Percentiles rank a stretch among this genome's conserved stretches.
Conservation (phyloP, 306 rosid genomes). For the Myrica gale region DNA sequence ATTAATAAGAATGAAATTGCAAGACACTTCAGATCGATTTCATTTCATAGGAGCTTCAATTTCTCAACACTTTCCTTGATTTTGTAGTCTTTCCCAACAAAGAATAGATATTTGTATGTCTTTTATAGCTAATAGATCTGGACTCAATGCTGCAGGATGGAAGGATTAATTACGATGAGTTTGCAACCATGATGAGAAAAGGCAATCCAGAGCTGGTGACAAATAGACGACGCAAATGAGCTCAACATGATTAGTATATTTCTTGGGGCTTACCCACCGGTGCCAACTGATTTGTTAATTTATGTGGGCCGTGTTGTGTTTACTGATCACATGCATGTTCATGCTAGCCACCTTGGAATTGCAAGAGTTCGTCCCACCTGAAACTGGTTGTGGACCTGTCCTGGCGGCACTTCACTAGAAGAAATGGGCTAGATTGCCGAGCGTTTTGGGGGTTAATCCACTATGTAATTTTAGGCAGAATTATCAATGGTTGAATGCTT, state of each 20-base stretch:
- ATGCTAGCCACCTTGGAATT: background rate
- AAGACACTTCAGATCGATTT: background rate
- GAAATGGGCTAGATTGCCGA: background rate
- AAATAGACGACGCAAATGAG: conserved; percentile 65
- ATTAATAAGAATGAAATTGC: background rate
- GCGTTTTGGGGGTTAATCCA: background rate
- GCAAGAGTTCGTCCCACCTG: background rate
- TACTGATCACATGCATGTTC: background rate
- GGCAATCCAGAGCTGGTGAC: conserved; percentile 66
- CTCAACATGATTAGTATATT: conserved; percentile 9
- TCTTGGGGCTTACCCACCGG: background rate
- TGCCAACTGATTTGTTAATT: background rate
- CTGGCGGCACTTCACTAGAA: background rate
- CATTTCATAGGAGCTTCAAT: background rate
- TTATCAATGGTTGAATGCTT: background rate
- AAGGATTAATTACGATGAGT: conserved; percentile 84
- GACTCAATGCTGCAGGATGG: conserved; percentile 63
- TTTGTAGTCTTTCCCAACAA: background rate
- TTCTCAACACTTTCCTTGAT: background rate
- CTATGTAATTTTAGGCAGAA: background rate
- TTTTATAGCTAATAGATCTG: background rate
- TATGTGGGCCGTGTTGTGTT: background rate
- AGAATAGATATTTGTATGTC: too few species aligned
- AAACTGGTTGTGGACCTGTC: background rate
- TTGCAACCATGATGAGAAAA: conserved; percentile 95